Evolutionary conservation across 2,329 filamentous ascomycete genomes (phyloP), one percentile per base, ranked within the genome.

Genomic region (Calonectria honghensis): DNA sequence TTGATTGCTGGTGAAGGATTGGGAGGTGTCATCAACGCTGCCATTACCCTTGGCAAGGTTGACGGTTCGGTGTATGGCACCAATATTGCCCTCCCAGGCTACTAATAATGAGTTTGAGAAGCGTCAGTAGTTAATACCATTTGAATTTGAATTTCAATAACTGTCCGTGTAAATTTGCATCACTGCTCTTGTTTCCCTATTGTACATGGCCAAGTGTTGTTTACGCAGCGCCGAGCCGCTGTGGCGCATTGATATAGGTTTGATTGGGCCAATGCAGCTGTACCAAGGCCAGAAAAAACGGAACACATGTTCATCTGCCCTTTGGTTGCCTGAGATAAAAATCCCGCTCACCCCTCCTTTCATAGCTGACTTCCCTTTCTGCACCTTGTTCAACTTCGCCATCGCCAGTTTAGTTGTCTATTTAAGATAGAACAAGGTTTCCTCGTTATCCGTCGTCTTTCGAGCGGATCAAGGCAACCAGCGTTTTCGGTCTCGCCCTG

Each of bases 1-100:
- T 82, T 92, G 67, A 91, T 93, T 77, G 91, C 91, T 2, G 91
- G 91, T 3, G 91, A 93, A 82, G 91, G 91, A 65, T 88, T 93
- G 68, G 91, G 90, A 6, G 91, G 91, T 76, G 90, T 92, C 16
- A 82, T 93, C 73, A 92, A 92, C 76, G 91, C 91, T 9, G 84
- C 84, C 5, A 77, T 88, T 2, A 86, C 85, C 45, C 80, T 87
- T 7, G 83, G 83, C 48, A 82, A 81, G 68, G 83, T 84, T 11
- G 81, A 81, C 31, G 83, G 83, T 27, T 59, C 68, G 0, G 77
- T 79, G 45, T 78, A 80, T 70, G 78, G 78, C 32, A 78, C 70
- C 1, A 65, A 57, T 31, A 68, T 80, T 66, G 78, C 74, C 4
- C 59, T 78, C 3, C 78, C 78, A 2, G 76, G 76, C 39, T 45